These are phyloP conservation scores for Phialophora chinensis DNA, from an alignment of 2,329 filamentous ascomycete genomes.

Conservation along the genomic window DNA sequence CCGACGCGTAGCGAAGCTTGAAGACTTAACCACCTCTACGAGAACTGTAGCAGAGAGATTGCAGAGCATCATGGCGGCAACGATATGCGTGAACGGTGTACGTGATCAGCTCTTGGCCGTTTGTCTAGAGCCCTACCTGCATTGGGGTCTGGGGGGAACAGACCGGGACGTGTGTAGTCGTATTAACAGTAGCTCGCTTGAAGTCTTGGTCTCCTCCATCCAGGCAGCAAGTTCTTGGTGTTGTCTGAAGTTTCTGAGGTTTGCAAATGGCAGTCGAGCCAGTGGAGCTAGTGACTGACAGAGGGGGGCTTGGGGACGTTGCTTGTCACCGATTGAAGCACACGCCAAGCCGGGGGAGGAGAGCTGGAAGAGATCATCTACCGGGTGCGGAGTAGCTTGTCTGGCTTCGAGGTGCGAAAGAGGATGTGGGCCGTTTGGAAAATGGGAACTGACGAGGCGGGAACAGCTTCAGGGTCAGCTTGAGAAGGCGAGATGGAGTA, in stretches of 20 bases:
- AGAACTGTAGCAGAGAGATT: background rate
- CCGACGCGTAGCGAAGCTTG: too few species aligned
- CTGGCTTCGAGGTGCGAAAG: background rate
- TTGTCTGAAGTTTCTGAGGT: background rate
- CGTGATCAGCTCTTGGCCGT: background rate
- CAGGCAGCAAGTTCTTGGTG: background rate
- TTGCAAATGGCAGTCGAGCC: background rate
- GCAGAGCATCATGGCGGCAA: background rate
- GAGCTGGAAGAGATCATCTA: background rate
- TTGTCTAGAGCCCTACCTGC: background rate
- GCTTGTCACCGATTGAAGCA: background rate
- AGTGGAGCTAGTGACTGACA: background rate
- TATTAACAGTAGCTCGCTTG: background rate
- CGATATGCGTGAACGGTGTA: background rate
- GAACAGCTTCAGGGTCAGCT: slow-evolving; percentile 2
- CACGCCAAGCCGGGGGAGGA: background rate
- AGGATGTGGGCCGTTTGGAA: background rate
- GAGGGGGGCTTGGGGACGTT: background rate
- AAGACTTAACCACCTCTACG: too few species aligned
- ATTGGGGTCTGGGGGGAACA: background rate
- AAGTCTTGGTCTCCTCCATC: background rate
- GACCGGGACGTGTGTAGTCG: background rate
- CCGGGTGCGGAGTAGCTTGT: background rate
- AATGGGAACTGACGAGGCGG: too few species aligned
- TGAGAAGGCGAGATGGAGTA: background rate